Percentiles rank a stretch among this genome's conserved stretches.
Evolutionary conservation across 1,284 basidiomycete genomes (phyloP).

Genomic region (Malassezia caprae): DNA sequence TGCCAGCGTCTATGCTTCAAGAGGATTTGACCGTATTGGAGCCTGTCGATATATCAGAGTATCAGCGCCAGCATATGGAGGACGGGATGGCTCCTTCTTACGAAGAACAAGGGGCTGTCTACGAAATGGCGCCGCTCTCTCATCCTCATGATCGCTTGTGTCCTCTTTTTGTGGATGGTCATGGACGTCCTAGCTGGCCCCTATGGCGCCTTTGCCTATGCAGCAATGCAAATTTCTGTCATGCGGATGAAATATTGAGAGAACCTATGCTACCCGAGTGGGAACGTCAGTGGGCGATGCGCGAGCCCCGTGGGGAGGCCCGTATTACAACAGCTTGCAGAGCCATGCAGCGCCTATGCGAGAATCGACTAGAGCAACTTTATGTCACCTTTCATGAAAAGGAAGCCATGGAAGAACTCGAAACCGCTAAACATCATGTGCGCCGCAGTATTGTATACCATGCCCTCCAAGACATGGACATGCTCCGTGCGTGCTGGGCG

Average conservation of each 20-base stretch:
- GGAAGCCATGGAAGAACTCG: neutral
- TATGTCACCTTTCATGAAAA: neutral
- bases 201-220: constrained; percentile 10
- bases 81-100: neutral
- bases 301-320: neutral
- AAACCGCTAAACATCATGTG: neutral
- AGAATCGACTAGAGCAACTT: neutral
- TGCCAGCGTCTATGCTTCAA: neutral
- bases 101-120: neutral
- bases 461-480: constrained; percentile 11
- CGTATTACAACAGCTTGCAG: neutral
- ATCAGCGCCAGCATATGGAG: neutral
- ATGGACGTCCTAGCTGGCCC: constrained; percentile 5
- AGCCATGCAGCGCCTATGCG: neutral
- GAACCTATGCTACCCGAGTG: neutral
- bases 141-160: neutral
- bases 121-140: constrained; percentile 6
- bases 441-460: constrained; percentile 4
- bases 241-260: neutral
- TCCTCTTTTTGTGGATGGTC: constrained; percentile 12
- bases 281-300: neutral
- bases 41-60: neutral
- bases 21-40: neutral
- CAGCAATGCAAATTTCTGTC: neutral
- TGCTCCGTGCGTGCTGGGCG: neutral